Base-by-base conservation (phyloP, 2,329 filamentous ascomycete genomes). In the Fusarium hostae region DNA sequence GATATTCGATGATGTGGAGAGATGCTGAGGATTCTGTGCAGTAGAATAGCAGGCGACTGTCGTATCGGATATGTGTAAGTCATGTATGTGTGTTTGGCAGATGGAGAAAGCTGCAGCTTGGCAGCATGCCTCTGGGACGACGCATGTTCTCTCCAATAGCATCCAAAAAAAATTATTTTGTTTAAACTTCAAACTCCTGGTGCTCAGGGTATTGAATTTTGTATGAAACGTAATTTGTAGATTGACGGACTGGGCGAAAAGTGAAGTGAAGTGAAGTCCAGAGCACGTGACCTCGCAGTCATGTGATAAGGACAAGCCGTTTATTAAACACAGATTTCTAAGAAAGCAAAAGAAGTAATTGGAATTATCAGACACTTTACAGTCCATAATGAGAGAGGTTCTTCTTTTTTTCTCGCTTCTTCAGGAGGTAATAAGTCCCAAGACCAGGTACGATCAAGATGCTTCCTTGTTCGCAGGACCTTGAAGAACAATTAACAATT, bases 201-300 rank as follows among this genome's bases (percentile, higher is more conserved):
- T 45, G 12, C 9, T n/a, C 7, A 24, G 8, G 18, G 24, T 16
- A 18, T 44, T 20, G 16, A 16, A 34, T 28, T 20, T 34, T 41
- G n/a, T 40, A 32, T 24, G 12, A 20, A 32, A 37, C 13, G 22
- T 8, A 9, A 50, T 37, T 24, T 52, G 18, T 9, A 32, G 47
- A 63, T 41, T 32, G 47, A 35, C 68, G 34, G 28, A 18, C 28
- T 18, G 16, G 39, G 45, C 43, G 32, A 28, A 63, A 63, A 34
- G 24, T 39, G 28, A 43, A 39, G 43, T 63, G 63, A 68, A 45
- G 65, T 68, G 20, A 28, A 34, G 47, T 34, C 15, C 15, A n/a
- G 15, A 5, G 15, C 65, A 68, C 65, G 65, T 68, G 65, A 68
- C 22, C 2, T 1, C 2, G 20, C 0, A 4, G 22, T 68, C 65